Base-by-base conservation (phyloP, 1,284 basidiomycete genomes). In the Ganoderma resinaceum region DNA sequence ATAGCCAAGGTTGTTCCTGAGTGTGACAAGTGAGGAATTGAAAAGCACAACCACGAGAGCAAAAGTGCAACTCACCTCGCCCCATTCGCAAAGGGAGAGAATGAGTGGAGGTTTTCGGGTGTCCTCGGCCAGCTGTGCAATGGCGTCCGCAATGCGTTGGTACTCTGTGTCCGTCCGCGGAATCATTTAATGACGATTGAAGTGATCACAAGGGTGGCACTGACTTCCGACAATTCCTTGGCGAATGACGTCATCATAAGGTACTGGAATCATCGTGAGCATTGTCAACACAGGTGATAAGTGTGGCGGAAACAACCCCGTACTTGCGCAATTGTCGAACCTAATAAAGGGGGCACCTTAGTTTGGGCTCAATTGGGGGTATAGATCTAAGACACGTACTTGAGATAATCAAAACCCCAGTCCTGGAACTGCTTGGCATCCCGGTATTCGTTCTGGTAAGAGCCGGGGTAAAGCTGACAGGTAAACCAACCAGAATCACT, bases 401-500 rank as follows among this genome's bases (percentile, higher is more conserved):
- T 87, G 9, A 87, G 76, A 64, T 84, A 83, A 72, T 87, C 84
- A 66, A 87, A 87, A 1, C 85, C 85, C 86, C 86, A 87, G 46
- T 85, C 80, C 42, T 80, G 80, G 75, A 83, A 85, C n/a, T 80
- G 79, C 70, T 80, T 79, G 4, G 77, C 81, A 73, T 86, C 85
- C 62, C 75, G 80, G 23, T 75, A 75, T 76, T 87, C 86, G 70
- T 87, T 83, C 68, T 83, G 77, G 77, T 81, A 87, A 0, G 85
- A 86, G 26, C 86, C 86, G 11, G 86, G 86, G 72, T 83, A 88
- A 16, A 84, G 79, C 18, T 81, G 81, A 69, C 86, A 87, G 2
- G 86, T 87, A 70, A 81, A 82, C 86, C 85, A 87, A 23, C 86
- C 86, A 14, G 85, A 84, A 69, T 86, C 85, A 62, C 84, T 81